A percentile compares a stretch with the other conserved stretches of the same genome.
phyloP scores from a whole-genome alignment of 2,329 filamentous ascomycete species.

The Sclerotinia borealis region DNA sequence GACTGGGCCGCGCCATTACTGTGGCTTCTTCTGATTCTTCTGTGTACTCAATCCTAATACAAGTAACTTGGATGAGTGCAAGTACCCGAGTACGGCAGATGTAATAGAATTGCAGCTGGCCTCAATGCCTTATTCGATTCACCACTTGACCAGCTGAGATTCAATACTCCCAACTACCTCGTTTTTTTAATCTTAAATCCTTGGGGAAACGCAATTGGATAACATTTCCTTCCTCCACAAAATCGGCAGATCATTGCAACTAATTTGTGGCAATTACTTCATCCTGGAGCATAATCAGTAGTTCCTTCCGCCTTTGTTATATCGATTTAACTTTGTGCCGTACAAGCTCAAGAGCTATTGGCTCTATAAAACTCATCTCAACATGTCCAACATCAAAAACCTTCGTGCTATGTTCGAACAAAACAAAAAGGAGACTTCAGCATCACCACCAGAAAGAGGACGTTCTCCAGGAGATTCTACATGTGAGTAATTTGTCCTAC shows the following conservation, averaged over 20 bases:
- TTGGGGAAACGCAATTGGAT: conserved; percentile 4
- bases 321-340: conserved; percentile 7
- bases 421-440: conserved; percentile 60
- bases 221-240: conserved; percentile 4
- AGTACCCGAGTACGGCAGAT: conserved; percentile 2
- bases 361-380: conserved; percentile 14
- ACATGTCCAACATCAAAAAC: conserved; percentile 45
- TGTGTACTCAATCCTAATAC: neutral
- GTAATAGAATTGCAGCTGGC: conserved; percentile 1
- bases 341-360: conserved; percentile 7
- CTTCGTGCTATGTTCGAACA: conserved; percentile 77
- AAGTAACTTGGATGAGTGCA: neutral
- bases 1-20: conserved; percentile 1
- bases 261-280: conserved; percentile 10
- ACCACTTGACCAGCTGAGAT: conserved; percentile 9
- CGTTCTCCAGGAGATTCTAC: conserved; percentile 53
- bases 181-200: neutral
- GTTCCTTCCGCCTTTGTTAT: conserved; percentile 2
- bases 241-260: conserved; percentile 2
- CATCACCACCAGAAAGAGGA: conserved; percentile 52
- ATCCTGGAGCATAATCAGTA: neutral
- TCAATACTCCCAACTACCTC: neutral
- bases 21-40: conserved; percentile 9
- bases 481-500: conserved; percentile 35
- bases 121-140: conserved; percentile 11